Evolutionary conservation across 345 rosid genomes (phyloP).

Genomic region (Erucastrum elatum): DNA sequence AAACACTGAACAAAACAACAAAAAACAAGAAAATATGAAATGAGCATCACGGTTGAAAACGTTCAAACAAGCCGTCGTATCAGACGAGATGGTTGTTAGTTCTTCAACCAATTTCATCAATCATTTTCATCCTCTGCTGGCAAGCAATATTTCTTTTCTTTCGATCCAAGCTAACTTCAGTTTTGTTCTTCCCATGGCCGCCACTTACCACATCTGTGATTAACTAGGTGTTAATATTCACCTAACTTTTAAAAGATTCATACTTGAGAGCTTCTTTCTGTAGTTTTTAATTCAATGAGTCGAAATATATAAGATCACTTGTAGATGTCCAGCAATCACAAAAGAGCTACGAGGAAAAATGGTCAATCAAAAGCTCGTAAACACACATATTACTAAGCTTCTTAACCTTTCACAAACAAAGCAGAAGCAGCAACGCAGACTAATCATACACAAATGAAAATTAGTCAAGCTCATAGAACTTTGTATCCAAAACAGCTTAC

Average conservation of each 20-base stretch:
- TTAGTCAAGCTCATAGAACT: neutral
- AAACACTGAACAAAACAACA: too few species aligned
- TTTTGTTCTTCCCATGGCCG: too few species aligned
- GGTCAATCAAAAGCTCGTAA: neutral
- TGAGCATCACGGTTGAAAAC: too few species aligned
- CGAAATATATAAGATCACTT: neutral
- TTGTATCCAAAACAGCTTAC: neutral
- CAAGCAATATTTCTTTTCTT: too few species aligned
- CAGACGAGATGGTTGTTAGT: too few species aligned
- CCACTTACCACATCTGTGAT: neutral
- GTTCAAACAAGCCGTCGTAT: too few species aligned
- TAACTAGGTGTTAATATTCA: neutral
- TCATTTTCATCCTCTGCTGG: too few species aligned
- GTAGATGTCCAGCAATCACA: neutral
- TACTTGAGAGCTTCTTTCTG: neutral
- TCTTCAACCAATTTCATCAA: too few species aligned
- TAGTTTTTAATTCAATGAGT: neutral
- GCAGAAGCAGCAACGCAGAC: neutral
- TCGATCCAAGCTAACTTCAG: too few species aligned
- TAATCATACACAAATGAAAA: neutral
- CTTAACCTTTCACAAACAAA: neutral
- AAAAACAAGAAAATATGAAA: too few species aligned
- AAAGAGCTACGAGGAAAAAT: neutral
- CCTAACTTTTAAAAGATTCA: neutral
- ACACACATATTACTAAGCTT: neutral